Conservation (phyloP, 768 basidiomycete genomes). For the Xanthoconium stramineum region DNA sequence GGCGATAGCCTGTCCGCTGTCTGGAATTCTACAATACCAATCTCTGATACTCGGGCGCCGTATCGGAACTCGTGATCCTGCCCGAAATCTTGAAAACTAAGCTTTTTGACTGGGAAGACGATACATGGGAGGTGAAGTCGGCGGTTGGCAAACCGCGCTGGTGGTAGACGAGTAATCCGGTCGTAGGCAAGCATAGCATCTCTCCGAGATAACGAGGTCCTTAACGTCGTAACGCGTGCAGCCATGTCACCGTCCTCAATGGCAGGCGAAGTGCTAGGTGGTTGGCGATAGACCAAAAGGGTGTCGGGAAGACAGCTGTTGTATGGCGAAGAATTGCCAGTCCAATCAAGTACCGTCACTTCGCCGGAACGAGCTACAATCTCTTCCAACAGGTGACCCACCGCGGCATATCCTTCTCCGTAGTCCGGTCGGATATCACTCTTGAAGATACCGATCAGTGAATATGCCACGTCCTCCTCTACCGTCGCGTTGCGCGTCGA, state of each 20-base stretch:
- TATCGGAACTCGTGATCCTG: no score
- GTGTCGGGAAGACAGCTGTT: conserved; percentile 7
- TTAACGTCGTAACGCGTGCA: background rate
- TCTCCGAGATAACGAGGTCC: background rate
- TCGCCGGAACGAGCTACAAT: no score
- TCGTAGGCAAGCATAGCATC: no score
- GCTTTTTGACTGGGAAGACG: background rate
- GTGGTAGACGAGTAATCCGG: no score
- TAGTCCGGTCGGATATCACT: no score
- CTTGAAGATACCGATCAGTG: conserved; percentile 10
- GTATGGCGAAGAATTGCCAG: no score
- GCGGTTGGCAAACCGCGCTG: no score
- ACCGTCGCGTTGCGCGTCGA: conserved; percentile 5
- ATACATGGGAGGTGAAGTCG: no score
- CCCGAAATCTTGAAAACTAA: no score
- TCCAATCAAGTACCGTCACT: no score
- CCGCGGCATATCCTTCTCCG: conserved; percentile 1
- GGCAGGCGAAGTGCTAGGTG: background rate
- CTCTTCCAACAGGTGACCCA: no score
- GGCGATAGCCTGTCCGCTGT: background rate
- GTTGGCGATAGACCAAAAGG: background rate
- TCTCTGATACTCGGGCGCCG: no score
- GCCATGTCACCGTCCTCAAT: background rate
- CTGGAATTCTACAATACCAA: conserved; percentile 1
- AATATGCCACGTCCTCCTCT: conserved; percentile 9